Base-by-base conservation (phyloP, 768 basidiomycete genomes). In the Guyanaporus albipodus region DNA sequence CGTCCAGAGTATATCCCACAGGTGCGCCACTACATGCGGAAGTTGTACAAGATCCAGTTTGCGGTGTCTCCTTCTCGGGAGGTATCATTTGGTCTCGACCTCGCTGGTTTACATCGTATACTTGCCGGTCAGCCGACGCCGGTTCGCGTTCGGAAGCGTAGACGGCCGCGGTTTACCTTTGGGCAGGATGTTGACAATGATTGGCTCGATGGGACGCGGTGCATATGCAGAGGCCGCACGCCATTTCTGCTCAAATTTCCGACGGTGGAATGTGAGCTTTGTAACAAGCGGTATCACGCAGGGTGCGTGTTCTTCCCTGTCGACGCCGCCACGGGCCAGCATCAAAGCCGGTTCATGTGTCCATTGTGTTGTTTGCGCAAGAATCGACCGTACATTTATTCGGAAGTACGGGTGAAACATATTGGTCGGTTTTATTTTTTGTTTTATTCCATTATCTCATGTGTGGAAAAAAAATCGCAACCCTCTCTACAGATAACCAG, bases 1-100 rank as follows among this genome's bases (percentile, higher is more conserved):
- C 79, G 81, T n/a, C 69, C 74, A 4, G 85, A 87, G 45, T 85
- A 83, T 56, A 82, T 91, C 32, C 77, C 83, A 14, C 89, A 90
- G 63, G 87, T 91, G 11, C 80, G 89, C 26, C 90, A 92, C 63
- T 91, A 85, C 63, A 90, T 92, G 87, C 83, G 89, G 54, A 92
- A 92, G 68, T 70, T 91, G 14, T 91, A 83, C 73, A 85, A 83
- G 69, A 87, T 92, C 42, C 89, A 91, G 66, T 91, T 92, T 59
- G 83, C 85, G n/a, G 84, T 92, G 9, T 86, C 86, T 0, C 85
- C 87, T 3, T 86, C 79, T 49, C 84, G 82, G 2, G 87, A 89
- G 38, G 78, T 87, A 2, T 89, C 87, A 2, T 91, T 82, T 55
- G 89, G 89, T 14, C 72, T 92, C 22, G 87, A 91, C 62, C 76